phyloP scores from a whole-genome alignment of 805 yeast genomes.

The Suhomyces xylopsoci region DNA sequence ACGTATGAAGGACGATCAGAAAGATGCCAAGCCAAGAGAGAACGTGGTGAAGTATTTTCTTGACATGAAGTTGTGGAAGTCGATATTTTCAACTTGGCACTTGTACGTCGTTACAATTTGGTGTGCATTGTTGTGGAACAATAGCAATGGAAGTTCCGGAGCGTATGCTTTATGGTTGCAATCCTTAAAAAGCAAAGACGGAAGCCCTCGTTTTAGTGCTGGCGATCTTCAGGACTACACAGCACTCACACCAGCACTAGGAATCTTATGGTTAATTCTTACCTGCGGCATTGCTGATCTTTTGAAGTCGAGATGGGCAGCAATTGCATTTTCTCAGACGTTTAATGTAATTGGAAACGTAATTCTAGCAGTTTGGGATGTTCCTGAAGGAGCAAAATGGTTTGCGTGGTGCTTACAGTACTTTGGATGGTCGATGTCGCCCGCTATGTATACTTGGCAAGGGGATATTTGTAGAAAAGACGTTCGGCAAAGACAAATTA shows the following conservation, averaged over 20 bases:
- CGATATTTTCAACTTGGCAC: constrained; percentile 29
- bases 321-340: constrained; percentile 47
- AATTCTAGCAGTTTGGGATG: constrained; percentile 22
- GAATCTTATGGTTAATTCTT: constrained; percentile 47
- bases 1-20: constrained; percentile 18
- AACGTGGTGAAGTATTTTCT: constrained; percentile 18
- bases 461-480: constrained; percentile 21
- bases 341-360: constrained; percentile 20
- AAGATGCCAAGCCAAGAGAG: constrained; percentile 15
- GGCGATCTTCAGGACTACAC: constrained; percentile 42
- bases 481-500: constrained; percentile 19
- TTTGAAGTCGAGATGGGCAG: constrained; percentile 48
- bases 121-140: constrained; percentile 22
- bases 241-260: constrained; percentile 57
- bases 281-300: constrained; percentile 52
- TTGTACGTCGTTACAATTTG: constrained; percentile 23
- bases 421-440: constrained; percentile 21
- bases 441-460: constrained; percentile 22
- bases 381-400: constrained; percentile 22
- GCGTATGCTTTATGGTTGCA: constrained; percentile 43
- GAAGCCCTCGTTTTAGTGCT: constrained; percentile 7
- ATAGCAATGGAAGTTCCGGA: constrained; percentile 47
- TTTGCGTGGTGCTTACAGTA: constrained; percentile 23
- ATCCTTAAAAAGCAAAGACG: constrained; percentile 13
- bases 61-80: constrained; percentile 24